Percentiles rank a stretch among this genome's conserved stretches.
These are phyloP conservation scores for Cladosporium sp. DNA, from an alignment of 2,329 filamentous ascomycete species.

Conservation along the genomic window DNA sequence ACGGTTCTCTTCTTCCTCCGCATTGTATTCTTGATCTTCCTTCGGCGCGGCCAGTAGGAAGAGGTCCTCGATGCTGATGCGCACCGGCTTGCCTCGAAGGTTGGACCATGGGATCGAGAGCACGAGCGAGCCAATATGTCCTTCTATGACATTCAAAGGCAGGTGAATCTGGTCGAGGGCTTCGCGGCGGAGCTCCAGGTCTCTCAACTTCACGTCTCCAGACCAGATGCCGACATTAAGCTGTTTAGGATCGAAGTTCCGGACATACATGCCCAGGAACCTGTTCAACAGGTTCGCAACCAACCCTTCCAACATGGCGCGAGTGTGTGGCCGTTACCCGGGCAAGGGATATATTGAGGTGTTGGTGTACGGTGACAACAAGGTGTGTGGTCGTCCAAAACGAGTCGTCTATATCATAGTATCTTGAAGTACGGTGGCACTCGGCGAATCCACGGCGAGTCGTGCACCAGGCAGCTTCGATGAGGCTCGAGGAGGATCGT, in stretches of 20 bases:
- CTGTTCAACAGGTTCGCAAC: conserved; percentile 96
- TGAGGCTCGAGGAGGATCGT: neutral
- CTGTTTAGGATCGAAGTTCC: conserved; percentile 97
- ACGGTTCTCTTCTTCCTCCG: conserved; percentile 83
- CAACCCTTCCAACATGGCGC: conserved; percentile 89
- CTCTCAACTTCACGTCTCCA: conserved; percentile 89
- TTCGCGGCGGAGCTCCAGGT: conserved; percentile 89
- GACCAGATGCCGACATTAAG: conserved; percentile 99
- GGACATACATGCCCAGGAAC: conserved; percentile 99
- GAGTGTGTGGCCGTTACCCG: conserved; percentile 62
- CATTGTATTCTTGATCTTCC: conserved; percentile 88
- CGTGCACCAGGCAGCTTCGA: conserved; percentile 8
- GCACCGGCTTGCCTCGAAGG: conserved; percentile 86
- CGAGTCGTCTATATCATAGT: conserved; percentile 12
- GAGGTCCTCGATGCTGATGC: conserved; percentile 93
- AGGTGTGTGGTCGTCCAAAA: neutral
- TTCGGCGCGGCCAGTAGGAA: conserved; percentile 92
- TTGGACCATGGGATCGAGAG: conserved; percentile 97
- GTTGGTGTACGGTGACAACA: neutral
- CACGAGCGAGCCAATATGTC: conserved; percentile 86
- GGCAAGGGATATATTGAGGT: conserved; percentile 39
- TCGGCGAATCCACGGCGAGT: neutral
- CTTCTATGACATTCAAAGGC: conserved; percentile 93
- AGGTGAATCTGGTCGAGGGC: conserved; percentile 95
- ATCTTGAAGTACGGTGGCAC: neutral